phyloP scores from a whole-genome alignment of 352 stramenopile species.

The Phytophthora pini region DNA sequence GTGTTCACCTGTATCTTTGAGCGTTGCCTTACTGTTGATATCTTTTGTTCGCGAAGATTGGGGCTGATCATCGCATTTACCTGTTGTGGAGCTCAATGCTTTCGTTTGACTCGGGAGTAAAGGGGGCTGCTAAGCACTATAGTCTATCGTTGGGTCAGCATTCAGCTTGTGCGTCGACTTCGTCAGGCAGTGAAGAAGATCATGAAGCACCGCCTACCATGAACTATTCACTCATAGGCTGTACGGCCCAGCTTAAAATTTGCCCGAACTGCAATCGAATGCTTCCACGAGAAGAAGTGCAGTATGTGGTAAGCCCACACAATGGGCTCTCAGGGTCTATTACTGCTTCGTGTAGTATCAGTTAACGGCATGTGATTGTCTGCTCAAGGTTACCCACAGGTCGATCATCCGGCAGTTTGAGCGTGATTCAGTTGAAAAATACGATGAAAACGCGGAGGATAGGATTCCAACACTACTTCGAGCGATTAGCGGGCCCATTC shows the following conservation, averaged over 20 bases:
- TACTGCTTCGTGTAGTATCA: not conserved
- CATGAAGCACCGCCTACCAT: slow-evolving; percentile 2
- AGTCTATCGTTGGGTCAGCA: slow-evolving; percentile 41
- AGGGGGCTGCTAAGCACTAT: slow-evolving; percentile 55
- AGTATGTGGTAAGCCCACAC: slow-evolving; percentile 47
- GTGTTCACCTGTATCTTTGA: not conserved
- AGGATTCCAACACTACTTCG: slow-evolving; percentile 43
- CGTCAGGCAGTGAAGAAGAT: not conserved
- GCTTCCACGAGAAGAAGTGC: slow-evolving; percentile 45
- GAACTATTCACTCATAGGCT: slow-evolving; percentile 30
- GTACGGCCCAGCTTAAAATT: slow-evolving; percentile 42
- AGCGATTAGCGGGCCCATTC: slow-evolving; percentile 41
- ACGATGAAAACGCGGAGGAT: slow-evolving; percentile 12
- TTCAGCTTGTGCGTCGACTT: slow-evolving; percentile 6
- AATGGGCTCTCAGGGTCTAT: not conserved
- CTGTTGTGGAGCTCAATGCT: slow-evolving; percentile 77
- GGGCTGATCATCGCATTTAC: slow-evolving; percentile 67
- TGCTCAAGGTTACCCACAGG: slow-evolving; percentile 47
- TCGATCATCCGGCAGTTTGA: slow-evolving; percentile 52
- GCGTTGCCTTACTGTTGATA: slow-evolving; percentile 8
- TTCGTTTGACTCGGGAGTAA: slow-evolving; percentile 56
- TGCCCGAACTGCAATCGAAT: slow-evolving; percentile 50
- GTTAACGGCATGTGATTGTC: not conserved
- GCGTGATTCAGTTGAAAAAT: slow-evolving; percentile 13
- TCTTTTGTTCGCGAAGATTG: slow-evolving; percentile 39